These are phyloP conservation scores for Citrus hindsii DNA, from an alignment of 345 rosid species.

Conservation along the genomic window DNA sequence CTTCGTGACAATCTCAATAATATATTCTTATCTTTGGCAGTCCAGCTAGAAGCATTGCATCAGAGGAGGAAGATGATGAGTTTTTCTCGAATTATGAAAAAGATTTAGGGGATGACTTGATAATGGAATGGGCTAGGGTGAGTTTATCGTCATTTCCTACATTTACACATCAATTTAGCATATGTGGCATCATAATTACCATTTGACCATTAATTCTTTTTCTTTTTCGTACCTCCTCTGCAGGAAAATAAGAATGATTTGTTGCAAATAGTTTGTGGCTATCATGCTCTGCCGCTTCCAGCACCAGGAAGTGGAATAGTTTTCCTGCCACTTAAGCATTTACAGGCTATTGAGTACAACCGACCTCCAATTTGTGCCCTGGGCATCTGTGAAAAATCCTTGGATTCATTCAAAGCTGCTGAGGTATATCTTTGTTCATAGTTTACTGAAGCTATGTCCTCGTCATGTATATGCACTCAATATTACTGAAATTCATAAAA, in stretches of 20 bases:
- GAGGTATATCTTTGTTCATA: conserved; percentile 46
- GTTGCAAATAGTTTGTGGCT: conserved; percentile 79
- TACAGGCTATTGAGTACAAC: conserved; percentile 71
- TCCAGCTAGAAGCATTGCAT: conserved; percentile 72
- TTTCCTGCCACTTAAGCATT: conserved; percentile 88
- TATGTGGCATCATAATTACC: conserved; percentile 9
- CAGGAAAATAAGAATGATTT: conserved; percentile 83
- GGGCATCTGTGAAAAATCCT: conserved; percentile 42
- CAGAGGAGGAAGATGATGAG: conserved; percentile 76
- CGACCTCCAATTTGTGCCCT: conserved; percentile 65
- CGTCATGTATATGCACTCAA: conserved; percentile 14
- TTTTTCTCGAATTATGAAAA: conserved; percentile 44
- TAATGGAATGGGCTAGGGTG: conserved; percentile 96
- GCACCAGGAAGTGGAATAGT: conserved; percentile 58
- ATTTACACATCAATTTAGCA: conserved; percentile 1
- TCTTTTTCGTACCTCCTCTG: conserved; percentile 17
- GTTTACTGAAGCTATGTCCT: conserved; percentile 13
- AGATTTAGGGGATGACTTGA: conserved; percentile 60
- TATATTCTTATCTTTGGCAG: conserved; percentile 71
- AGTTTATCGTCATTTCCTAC: conserved; percentile 27
- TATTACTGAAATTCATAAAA: conserved; percentile 24
- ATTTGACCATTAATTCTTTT: background rate
- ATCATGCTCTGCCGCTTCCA: conserved; percentile 73
- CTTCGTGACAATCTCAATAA: conserved; percentile 27
- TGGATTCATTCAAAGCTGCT: conserved; percentile 48